These are phyloP conservation scores for Albizia julibrissin DNA, from an alignment of 306 rosid genomes.

Conservation along the genomic window DNA sequence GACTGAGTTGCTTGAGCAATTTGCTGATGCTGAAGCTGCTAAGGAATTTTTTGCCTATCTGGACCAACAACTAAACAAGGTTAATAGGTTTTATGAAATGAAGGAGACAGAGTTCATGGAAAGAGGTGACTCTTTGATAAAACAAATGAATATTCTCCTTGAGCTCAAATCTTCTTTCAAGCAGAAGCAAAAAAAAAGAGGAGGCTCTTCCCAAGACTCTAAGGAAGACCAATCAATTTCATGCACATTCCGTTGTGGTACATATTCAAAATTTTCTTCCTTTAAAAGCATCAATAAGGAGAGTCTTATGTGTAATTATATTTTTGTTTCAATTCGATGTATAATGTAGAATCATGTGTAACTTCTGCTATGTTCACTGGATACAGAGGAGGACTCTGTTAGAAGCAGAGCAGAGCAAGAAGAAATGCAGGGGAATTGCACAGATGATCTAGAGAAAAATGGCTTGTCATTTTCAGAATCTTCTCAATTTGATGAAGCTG, in stretches of 20 bases:
- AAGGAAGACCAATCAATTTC: conserved; percentile 75
- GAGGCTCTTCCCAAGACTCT: conserved; percentile 45
- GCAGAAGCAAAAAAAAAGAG: conserved; percentile 35
- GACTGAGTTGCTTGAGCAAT: conserved; percentile 82
- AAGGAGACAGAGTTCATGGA: conserved; percentile 85
- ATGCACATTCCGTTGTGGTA: conserved; percentile 81
- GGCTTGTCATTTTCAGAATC: conserved; percentile 52
- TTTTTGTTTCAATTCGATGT: background rate
- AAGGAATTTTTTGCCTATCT: conserved; percentile 78
- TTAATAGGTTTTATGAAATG: conserved; percentile 71
- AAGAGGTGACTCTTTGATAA: conserved; percentile 79
- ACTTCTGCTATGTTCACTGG: conserved; percentile 24
- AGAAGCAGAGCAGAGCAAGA: conserved; percentile 64
- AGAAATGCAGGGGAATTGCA: conserved; percentile 49
- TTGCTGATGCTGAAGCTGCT: conserved; percentile 73
- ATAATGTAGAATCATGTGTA: background rate
- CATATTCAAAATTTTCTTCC: conserved; percentile 12
- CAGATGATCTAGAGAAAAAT: conserved; percentile 60
- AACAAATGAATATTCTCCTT: conserved; percentile 80
- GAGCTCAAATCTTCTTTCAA: conserved; percentile 64
- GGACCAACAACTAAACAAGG: conserved; percentile 88
- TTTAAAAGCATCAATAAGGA: background rate
- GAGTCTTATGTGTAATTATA: background rate
- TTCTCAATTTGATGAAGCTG: conserved; percentile 48
- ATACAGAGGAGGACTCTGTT: conserved; percentile 81